Percentiles rank a stretch among this genome's conserved stretches.
These are phyloP conservation scores for Mariannaea sp. DNA, from an alignment of 2,329 filamentous ascomycete genomes.

Conservation along the genomic window DNA sequence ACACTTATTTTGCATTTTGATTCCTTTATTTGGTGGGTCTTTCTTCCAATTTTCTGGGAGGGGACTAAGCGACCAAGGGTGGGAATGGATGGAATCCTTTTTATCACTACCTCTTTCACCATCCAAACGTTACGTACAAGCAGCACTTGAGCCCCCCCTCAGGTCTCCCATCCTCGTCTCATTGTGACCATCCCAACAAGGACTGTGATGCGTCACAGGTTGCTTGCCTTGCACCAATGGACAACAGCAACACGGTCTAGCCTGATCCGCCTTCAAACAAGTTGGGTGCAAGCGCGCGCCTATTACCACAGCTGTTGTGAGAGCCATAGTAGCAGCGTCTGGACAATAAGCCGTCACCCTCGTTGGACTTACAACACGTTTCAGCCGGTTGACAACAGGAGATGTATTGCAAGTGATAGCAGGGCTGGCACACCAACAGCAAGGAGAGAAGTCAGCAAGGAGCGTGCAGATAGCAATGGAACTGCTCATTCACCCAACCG, in stretches of 20 bases:
- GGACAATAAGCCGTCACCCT: background rate
- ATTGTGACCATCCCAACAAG: too few relatives aligned
- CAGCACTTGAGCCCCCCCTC: too few relatives aligned
- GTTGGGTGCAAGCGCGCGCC: background rate
- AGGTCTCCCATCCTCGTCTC: too few relatives aligned
- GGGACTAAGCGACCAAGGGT: too few relatives aligned
- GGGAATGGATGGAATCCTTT: too few relatives aligned
- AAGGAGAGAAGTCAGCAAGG: background rate
- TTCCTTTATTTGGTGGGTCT: too few relatives aligned
- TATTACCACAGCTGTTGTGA: too few relatives aligned
- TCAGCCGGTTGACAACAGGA: background rate
- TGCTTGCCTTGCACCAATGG: background rate
- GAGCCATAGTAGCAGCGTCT: background rate
- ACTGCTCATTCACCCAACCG: background rate
- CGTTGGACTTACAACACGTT: background rate
- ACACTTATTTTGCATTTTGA: too few relatives aligned
- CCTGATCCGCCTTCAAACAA: background rate
- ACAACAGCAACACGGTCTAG: background rate
- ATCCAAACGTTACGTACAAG: too few relatives aligned
- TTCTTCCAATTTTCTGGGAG: too few relatives aligned
- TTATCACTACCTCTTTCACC: too few relatives aligned
- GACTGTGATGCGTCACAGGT: background rate
- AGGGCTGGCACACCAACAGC: background rate
- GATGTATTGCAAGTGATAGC: background rate
- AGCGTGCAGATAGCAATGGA: background rate